Evolutionary conservation across 164 flowering plant genomes (phyloP), one percentile per base, ranked within the genome.

Genomic region (Vitis labrusca): DNA sequence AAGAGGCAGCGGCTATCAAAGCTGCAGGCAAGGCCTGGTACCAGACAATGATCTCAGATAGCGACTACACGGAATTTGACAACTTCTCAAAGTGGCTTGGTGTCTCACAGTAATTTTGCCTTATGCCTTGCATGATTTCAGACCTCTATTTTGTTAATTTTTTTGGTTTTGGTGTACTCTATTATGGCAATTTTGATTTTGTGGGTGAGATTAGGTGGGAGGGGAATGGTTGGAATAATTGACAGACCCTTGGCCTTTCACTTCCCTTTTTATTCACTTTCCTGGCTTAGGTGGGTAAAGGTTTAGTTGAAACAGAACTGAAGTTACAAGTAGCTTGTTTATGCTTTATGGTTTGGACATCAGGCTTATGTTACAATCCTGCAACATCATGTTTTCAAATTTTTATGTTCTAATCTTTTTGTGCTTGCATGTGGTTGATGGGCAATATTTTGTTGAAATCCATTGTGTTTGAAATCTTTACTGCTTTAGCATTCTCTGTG

Each of bases 41-140:
- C 78, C 74, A 85, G 77, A 92, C 93, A 0, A 92, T 90, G 97
- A 83, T 90, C 44, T 88, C 95, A 59, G 95, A 92, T 64, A 78
- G 85, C 15, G 97, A 92, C 37, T 92, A 90, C 78, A 88, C 92
- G 0, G 94, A 92, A 70, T 92, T 92, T 50, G 95, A 92, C 58
- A 85, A 81, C 73, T 92, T 92, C 88, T 55, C 91, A 2, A 92
- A 92, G 82, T 92, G 97, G 97, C 77, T 92, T 5, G 92, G 92
- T 11, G 93, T 84, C n/a, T 75, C 91, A 9, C 93, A 90, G 88
- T 91, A 60, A 85, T 73, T 47, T 16, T 16, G 3, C 47, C 50
- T 15, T 30, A 9, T 30, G 51, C 30, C 52, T 55, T 58, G 1
- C 29, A 54, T 13, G 14, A 69, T 47, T 52, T n/a, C 55, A 16